Conservation (phyloP, 371 early-diverging fungal genomes). For the Saksenaea oblongispora region DNA sequence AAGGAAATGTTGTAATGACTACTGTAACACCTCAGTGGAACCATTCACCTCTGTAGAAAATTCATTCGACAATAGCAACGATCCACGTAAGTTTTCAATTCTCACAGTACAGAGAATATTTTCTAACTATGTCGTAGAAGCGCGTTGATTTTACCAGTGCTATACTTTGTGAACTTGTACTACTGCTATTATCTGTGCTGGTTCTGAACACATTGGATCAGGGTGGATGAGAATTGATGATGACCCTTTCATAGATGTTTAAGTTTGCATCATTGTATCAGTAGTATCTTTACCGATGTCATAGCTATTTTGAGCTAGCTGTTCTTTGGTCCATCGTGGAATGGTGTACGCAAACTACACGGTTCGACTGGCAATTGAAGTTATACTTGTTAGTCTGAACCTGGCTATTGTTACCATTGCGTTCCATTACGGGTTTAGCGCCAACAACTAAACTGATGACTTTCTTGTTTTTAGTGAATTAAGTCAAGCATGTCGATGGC, state of each 20-base stretch:
- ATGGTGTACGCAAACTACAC: not conserved
- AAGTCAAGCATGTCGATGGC: too few species aligned
- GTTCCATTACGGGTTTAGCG: not conserved
- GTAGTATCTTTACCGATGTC: not conserved
- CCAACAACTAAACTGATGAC: not conserved
- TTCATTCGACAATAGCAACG: not conserved
- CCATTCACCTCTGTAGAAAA: not conserved
- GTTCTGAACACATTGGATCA: conserved; percentile 21
- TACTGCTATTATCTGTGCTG: conserved; percentile 17
- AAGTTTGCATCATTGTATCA: not conserved
- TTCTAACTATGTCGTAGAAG: not conserved
- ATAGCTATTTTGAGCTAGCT: not conserved
- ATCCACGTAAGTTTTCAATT: not conserved
- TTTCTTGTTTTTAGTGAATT: not conserved
- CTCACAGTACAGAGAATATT: not conserved
- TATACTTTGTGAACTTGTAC: conserved; percentile 17
- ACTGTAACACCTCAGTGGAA: conserved; percentile 1
- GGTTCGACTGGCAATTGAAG: not conserved
- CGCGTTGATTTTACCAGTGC: conserved; percentile 1
- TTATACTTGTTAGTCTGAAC: conserved; percentile 29
- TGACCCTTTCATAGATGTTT: conserved; percentile 23
- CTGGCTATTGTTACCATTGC: conserved; percentile 26
- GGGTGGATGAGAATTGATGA: conserved; percentile 19
- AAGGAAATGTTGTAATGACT: not conserved
- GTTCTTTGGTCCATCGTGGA: not conserved